Conservation (phyloP, 2,329 filamentous ascomycete species). For the Volutella citrinella region DNA sequence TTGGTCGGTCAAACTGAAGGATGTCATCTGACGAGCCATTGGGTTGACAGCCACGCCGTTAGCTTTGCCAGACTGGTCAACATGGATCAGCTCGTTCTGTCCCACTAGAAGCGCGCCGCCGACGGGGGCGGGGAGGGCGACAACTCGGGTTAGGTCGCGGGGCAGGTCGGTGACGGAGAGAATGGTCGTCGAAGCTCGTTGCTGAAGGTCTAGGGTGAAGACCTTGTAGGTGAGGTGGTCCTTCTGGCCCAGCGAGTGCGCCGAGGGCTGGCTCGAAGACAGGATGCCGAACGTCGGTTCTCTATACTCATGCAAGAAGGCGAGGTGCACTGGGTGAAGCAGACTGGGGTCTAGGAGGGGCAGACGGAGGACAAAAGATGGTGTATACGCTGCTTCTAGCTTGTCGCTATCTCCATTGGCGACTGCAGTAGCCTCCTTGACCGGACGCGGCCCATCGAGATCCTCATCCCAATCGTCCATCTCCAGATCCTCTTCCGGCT, state of each 20-base stretch:
- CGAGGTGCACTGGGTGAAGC: slow-evolving; percentile 84
- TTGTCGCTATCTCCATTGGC: slow-evolving; percentile 35
- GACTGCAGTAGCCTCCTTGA: slow-evolving; percentile 38
- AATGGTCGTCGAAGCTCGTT: slow-evolving; percentile 88
- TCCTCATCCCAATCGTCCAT: slow-evolving; percentile 91
- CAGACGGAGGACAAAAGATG: slow-evolving; percentile 90
- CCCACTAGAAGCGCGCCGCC: slow-evolving; percentile 87
- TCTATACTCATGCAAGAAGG: slow-evolving; percentile 94
- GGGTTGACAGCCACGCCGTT: slow-evolving; percentile 92
- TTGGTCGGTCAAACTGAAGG: slow-evolving; percentile 84
- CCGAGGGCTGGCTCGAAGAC: slow-evolving; percentile 70
- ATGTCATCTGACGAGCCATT: slow-evolving; percentile 78
- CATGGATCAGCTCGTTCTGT: slow-evolving; percentile 86
- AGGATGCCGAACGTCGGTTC: slow-evolving; percentile 96
- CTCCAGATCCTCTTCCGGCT: slow-evolving; percentile 80
- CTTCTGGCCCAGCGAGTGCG: slow-evolving; percentile 76
- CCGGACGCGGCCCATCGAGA: slow-evolving; percentile 64
- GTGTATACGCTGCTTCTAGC: slow-evolving; percentile 69
- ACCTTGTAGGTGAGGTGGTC: slow-evolving; percentile 90
- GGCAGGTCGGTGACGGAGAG: slow-evolving; percentile 82
- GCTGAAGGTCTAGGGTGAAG: slow-evolving; percentile 90
- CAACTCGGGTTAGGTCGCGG: slow-evolving; percentile 78
- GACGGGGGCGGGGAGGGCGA: slow-evolving; percentile 80
- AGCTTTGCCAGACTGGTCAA: slow-evolving; percentile 92
- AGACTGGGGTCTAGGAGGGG: slow-evolving; percentile 84